Evolutionary conservation across 495 filamentous ascomycete genomes (phyloP), one percentile per base, ranked within the genome.

Genomic region (Aspergillus panamensis): DNA sequence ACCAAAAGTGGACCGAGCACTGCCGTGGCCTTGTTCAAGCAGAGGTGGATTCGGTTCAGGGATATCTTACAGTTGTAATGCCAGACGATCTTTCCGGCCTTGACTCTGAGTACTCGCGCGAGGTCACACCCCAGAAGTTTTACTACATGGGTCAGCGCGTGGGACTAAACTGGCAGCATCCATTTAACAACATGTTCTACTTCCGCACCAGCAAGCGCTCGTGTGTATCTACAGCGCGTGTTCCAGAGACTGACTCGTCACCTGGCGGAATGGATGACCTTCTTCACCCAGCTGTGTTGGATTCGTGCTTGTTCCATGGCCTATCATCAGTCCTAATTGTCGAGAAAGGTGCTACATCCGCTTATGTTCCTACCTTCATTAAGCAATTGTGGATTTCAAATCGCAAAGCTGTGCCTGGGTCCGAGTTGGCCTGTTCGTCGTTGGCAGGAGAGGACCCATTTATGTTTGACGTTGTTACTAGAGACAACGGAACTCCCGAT

Each of bases 1-100:
- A 51, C 10, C 55, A 57, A 29, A 57, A 57, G 14, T 57, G 55
- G 55, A 57, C 47, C 2, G 55, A 57, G 37, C 55, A 57, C 25
- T 57, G 55, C 21, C 55, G 55, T 10, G 55, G 55, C 33, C 55
- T 57, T 4, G 20, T 57, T 30, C 55, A 57, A 37, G 55, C 55
- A 13, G 55, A 57, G 14, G 8, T 57, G 6, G 48, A 57, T 16
- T 57, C 55, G 14, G 48, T 57, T 8, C 47, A 45, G 29, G 48
- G 37, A 8, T 57, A 29, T 29, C 32, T 44, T 16, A 21, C 47
- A 21, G 16, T 57, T 0, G 10, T 44, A 16, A 51, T 47, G 3
- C 55, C 55, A 1, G 37, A 40, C 3, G 47, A 51, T 14, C 42
- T 57, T 6, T 43, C 37, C 3, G 47, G 35, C 19, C 44, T 51